Base-by-base conservation (phyloP, 495 filamentous ascomycete genomes). In the Podospora pseudoanserina region DNA sequence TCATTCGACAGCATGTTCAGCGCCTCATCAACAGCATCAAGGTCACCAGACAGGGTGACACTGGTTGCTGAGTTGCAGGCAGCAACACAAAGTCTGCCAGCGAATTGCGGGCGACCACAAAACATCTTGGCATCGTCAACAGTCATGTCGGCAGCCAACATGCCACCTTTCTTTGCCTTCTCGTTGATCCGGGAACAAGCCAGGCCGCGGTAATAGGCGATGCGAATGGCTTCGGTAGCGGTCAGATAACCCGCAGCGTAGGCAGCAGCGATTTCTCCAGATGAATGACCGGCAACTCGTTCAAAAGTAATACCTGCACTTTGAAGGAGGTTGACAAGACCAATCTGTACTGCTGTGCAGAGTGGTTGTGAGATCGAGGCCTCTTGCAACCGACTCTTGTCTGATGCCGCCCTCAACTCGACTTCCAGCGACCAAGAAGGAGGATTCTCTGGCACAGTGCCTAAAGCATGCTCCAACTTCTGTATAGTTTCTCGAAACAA, bases 261-360 rank as follows among this genome's bases (percentile, higher is more conserved):
- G 0, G 83, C 81, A 1, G 81, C 82, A 0, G 62, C 82, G 63
- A 89, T 88, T 65, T 90, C 87, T 7, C 87, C 87, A 54, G 79
- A 84, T 0, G 86, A 88, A 68, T 89, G 86, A 26, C 87, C 87
- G 2, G 87, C 78, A 0, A 88, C 84, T 3, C 79, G 77, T 1
- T 67, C 49, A 0, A 80, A 79, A 0, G 58, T 28, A 11, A 89
- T 70, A 4, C 81, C 83, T 57, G 77, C 75, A 1, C 34, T 71
- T 0, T 57, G 54, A 0, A 89, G 69, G 0, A 88, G 62, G 3
- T 84, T 76, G 0, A 86, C 80, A 0, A 88, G 68, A 0, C 77
- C 60, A 15, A 85, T 73, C 60, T 85, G 82, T 1, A 85, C 19
- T 1, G 82, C 80, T 1, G 83, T 83, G 34, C 80, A 82, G 0